phyloP scores from a whole-genome alignment of 768 basidiomycete species.

The Podaxis sp. region DNA sequence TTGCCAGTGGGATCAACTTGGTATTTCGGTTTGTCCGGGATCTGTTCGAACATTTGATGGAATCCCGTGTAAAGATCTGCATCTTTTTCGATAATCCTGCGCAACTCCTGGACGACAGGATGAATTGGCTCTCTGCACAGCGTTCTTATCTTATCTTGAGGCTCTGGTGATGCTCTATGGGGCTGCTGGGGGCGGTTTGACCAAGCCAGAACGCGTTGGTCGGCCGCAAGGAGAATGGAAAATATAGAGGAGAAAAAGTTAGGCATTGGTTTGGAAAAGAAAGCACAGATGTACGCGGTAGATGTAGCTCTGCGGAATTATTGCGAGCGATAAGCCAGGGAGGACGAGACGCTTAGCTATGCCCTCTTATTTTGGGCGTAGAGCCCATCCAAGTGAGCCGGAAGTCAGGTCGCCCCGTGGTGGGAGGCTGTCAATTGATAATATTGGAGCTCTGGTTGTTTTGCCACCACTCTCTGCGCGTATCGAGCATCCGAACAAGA shows the following conservation, averaged over 20 bases:
- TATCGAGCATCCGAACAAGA: too few relatives aligned
- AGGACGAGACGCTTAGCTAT: too few relatives aligned
- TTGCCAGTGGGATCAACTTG: conserved; percentile 13
- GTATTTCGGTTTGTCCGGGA: conserved; percentile 9
- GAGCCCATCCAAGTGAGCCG: too few relatives aligned
- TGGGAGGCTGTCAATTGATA: too few relatives aligned
- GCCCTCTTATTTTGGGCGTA: too few relatives aligned
- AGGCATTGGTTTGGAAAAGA: not conserved
- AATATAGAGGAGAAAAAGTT: not conserved
- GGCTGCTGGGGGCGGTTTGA: not conserved
- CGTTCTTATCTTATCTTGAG: not conserved
- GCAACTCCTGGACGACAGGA: conserved; percentile 23
- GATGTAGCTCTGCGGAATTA: not conserved
- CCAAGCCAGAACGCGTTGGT: not conserved
- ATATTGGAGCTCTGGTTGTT: too few relatives aligned
- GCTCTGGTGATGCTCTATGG: not conserved
- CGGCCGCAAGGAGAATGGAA: not conserved
- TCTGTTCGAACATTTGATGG: conserved; percentile 27
- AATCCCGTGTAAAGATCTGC: conserved; percentile 25
- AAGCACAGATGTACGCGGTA: not conserved
- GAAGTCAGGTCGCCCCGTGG: too few relatives aligned
- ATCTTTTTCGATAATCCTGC: conserved; percentile 22
- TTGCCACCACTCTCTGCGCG: too few relatives aligned
- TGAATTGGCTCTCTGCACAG: not conserved
- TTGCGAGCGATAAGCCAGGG: not conserved